Evolutionary conservation across 2,329 filamentous ascomycete species (phyloP), one percentile per base, ranked within the genome.

Genomic region (Penicillium psychrosexuale): DNA sequence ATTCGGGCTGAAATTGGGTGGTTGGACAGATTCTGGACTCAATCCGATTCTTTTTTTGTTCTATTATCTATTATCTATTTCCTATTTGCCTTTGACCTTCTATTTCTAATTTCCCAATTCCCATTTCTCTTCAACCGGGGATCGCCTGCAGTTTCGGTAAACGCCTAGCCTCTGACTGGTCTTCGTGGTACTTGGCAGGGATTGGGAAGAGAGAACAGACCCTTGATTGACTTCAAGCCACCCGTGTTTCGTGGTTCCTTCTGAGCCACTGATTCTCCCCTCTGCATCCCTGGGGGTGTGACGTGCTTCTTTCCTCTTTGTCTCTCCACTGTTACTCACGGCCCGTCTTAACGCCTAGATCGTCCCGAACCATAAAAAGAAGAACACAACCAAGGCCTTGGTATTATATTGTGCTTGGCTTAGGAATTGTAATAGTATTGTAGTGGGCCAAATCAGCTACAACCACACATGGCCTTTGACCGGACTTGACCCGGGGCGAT

Each of bases 201-300:
- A 63, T 63, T 39, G 43, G 43, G 19, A 19, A 37, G 40, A 58
- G 56, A 55, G 62, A 65, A 65, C 61, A 64, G 61, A 61, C 61
- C 63, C 63, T 65, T 57, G 61, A 65, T 65, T 59, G 59, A 44
- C 58, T 53, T 63, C 45, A 60, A 63, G 61, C 62, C 61, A 64
- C 61, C 60, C 60, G 60, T 62, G 58, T 61, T 61, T 61, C 62
- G 62, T 65, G 62, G 62, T 65, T 55, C 50, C 11, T 34, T 65
- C 58, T 61, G 49, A 53, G 42, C 62, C 62, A 65, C 56, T 64
- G 54, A 59, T 62, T 61, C 30, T 38, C 52, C 43, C 49, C 50
- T 56, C 55, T 47, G 28, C 49, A 60, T 60, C 58, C 58, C 58
- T 59, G 30, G 51, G 30, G 51, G 43, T 51, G 53, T 56, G 58